phyloP scores from a whole-genome alignment of 1,284 basidiomycete genomes.

The Cryptococcus sp. region DNA sequence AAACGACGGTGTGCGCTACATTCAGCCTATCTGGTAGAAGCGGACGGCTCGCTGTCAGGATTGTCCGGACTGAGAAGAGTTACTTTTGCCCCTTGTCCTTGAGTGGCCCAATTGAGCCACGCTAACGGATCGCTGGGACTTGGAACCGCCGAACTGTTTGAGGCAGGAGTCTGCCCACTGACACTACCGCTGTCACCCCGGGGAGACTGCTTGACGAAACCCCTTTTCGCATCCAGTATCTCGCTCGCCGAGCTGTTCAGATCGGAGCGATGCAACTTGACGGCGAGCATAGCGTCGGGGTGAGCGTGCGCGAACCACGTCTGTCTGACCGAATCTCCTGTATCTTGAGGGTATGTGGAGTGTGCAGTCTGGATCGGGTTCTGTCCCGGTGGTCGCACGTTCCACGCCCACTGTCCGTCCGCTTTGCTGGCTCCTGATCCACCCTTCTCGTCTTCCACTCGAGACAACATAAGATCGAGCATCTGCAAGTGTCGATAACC shows the following conservation, averaged over 20 bases:
- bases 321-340: not conserved
- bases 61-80: slow-evolving; percentile 3
- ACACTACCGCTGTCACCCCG: not conserved
- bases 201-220: slow-evolving; percentile 6
- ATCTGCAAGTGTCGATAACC: slow-evolving; percentile 32
- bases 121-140: slow-evolving; percentile 8
- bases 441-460: slow-evolving; percentile 22
- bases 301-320: slow-evolving; percentile 6
- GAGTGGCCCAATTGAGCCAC: slow-evolving; percentile 1
- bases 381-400: not conserved
- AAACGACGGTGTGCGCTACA: too few species aligned
- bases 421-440: too few species aligned
- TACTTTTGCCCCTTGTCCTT: not conserved
- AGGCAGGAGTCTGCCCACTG: not conserved
- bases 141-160: slow-evolving; percentile 7
- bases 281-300: slow-evolving; percentile 9
- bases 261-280: slow-evolving; percentile 1
- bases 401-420: too few species aligned
- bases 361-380: not conserved
- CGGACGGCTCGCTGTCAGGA: not conserved
- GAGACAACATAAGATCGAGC: slow-evolving; percentile 28
- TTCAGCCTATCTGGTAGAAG: too few species aligned
- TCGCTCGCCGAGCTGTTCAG: not conserved
- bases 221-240: slow-evolving; percentile 9
- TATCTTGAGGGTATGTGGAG: slow-evolving; percentile 4